Conservation (phyloP, 1,284 basidiomycete genomes). For the Polyporus tsugae region DNA sequence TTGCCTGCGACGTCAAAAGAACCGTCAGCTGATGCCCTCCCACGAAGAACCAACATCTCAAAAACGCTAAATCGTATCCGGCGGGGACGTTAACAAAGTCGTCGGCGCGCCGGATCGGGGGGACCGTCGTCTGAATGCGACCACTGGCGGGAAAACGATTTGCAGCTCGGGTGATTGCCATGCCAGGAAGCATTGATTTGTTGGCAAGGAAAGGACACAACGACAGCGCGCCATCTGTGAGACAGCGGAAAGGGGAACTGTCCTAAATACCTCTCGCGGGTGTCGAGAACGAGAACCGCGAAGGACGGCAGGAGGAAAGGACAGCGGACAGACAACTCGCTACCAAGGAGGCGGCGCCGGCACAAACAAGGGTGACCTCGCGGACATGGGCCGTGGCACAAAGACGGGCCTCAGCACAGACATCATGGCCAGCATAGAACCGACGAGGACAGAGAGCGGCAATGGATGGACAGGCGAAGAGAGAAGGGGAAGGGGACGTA, state of each 20-base stretch:
- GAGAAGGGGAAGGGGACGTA: slow-evolving; percentile 40
- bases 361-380: background rate
- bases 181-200: background rate
- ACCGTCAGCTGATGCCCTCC: slow-evolving; percentile 2
- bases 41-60: background rate
- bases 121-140: background rate
- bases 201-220: background rate
- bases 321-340: background rate
- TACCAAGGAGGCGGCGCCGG: background rate
- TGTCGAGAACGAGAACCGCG: background rate
- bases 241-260: background rate
- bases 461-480: background rate
- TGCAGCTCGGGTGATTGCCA: background rate
- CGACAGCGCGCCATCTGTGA: background rate
- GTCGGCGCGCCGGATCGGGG: background rate
- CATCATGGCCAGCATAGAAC: background rate
- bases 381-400: background rate
- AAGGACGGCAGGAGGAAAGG: background rate
- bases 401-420: background rate
- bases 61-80: background rate
- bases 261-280: background rate
- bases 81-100: background rate
- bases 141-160: background rate
- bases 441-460: background rate
- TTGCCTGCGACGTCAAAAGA: slow-evolving; percentile 33